phyloP scores from a whole-genome alignment of 208 protist genomes.

The Acanthamoeba lugdunensis region DNA sequence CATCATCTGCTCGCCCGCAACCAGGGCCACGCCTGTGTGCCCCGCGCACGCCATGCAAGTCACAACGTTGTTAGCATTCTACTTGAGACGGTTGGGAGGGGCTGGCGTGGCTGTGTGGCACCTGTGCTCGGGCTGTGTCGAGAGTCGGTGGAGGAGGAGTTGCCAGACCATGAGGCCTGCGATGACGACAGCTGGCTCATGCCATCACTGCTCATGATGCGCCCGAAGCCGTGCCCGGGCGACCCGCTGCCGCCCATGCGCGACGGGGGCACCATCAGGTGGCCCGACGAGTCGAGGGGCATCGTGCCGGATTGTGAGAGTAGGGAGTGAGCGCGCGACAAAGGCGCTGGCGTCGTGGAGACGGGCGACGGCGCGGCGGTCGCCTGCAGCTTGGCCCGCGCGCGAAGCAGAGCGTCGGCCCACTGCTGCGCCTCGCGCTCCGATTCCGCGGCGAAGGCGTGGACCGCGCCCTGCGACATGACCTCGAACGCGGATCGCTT shows the following conservation, averaged over 20 bases:
- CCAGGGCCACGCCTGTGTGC: neutral
- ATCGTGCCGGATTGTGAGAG: neutral
- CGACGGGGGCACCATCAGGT: neutral
- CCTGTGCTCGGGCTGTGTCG: neutral
- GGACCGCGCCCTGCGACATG: neutral
- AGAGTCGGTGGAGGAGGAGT: neutral
- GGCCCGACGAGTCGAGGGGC: neutral
- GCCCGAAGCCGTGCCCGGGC: neutral
- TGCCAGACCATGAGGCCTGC: neutral
- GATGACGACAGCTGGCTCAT: neutral
- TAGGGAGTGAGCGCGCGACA: neutral
- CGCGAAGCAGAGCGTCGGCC: neutral
- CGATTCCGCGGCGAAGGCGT: neutral
- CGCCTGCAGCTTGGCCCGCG: constrained; percentile 7
- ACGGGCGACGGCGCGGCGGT: neutral
- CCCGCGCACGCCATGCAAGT: neutral
- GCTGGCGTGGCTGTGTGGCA: neutral
- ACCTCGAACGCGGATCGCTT: neutral
- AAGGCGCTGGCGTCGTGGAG: neutral
- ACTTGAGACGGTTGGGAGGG: neutral
- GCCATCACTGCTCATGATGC: neutral
- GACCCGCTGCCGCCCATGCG: neutral
- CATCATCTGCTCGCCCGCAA: constrained; percentile 3
- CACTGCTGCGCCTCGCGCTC: neutral
- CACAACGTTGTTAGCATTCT: neutral